These are phyloP conservation scores for Fusarium xyrophilum DNA, from an alignment of 2,329 filamentous ascomycete genomes.

Conservation along the genomic window DNA sequence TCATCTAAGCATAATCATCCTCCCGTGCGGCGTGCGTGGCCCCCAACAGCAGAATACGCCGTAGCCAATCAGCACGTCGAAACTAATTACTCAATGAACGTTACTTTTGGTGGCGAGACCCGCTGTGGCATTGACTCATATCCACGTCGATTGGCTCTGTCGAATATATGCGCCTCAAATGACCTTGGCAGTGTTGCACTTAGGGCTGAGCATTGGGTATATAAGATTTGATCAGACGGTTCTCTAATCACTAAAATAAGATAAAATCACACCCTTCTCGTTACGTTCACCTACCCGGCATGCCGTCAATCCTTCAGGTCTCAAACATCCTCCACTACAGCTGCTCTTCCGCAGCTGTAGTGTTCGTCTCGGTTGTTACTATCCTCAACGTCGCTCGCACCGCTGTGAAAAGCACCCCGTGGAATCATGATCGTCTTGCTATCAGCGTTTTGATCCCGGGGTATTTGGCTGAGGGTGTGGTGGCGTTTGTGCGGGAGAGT, in stretches of 20 bases:
- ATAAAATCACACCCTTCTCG: not conserved
- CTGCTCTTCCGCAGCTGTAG: not conserved
- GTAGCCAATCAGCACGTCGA: not conserved
- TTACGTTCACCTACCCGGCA: not conserved
- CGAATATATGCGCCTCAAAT: constrained; percentile 3
- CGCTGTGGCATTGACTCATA: constrained; percentile 8
- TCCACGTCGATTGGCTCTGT: constrained; percentile 4
- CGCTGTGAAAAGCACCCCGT: not conserved
- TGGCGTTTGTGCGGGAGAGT: not conserved
- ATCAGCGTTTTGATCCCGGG: not conserved
- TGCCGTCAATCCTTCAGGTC: constrained; percentile 10
- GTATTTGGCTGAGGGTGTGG: constrained; percentile 1
- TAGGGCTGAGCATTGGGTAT: constrained; percentile 12
- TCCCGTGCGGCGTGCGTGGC: not conserved
- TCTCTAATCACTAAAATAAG: no score
- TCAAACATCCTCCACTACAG: constrained; percentile 24
- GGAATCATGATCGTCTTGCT: not conserved
- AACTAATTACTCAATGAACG: not conserved
- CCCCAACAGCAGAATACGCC: not conserved
- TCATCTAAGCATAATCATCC: not conserved
- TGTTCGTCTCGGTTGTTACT: not conserved
- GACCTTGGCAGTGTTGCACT: not conserved
- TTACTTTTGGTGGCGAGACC: constrained; percentile 1
- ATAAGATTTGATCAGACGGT: not conserved
- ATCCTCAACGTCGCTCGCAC: not conserved